These are phyloP conservation scores for Phytopythium delawarense DNA, from an alignment of 352 stramenopile genomes.

Conservation along the genomic window DNA sequence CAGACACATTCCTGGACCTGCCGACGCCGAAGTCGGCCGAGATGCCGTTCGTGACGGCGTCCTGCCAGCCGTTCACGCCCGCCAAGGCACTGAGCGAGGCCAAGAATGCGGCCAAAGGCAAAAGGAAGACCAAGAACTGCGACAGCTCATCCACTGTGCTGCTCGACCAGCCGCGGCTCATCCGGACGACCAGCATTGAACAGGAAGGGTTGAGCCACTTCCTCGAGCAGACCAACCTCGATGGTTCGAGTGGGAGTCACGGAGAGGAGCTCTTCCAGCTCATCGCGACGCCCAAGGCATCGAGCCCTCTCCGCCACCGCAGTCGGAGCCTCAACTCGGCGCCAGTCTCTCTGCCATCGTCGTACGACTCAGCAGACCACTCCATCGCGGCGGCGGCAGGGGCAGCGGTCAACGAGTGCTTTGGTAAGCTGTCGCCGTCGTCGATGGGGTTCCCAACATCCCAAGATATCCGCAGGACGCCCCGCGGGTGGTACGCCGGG, in stretches of 20 bases:
- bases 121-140: neutral
- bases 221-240: slow-evolving; percentile 61
- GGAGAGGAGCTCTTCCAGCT: slow-evolving; percentile 27
- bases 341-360: neutral
- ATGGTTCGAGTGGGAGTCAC: slow-evolving; percentile 12
- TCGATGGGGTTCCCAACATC: slow-evolving; percentile 24
- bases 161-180: slow-evolving; percentile 50
- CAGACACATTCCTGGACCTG: slow-evolving; percentile 73
- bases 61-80: slow-evolving; percentile 15
- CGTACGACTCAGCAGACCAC: neutral
- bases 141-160: slow-evolving; percentile 8
- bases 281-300: slow-evolving; percentile 7
- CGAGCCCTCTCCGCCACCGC: neutral
- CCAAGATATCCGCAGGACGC: slow-evolving; percentile 21
- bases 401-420: slow-evolving; percentile 51
- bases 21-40: slow-evolving; percentile 57
- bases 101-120: slow-evolving; percentile 14
- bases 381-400: slow-evolving; percentile 22
- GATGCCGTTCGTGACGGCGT: slow-evolving; percentile 26
- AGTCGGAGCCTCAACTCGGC: neutral
- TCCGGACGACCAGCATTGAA: slow-evolving; percentile 67
- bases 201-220: slow-evolving; percentile 76
- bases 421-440: slow-evolving; percentile 29
- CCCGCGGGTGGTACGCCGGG: slow-evolving; percentile 11
- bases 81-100: neutral